Evolutionary conservation across 208 protist species (phyloP), one percentile per base, ranked within the genome.

Genomic region (Leishmania mexicana): DNA sequence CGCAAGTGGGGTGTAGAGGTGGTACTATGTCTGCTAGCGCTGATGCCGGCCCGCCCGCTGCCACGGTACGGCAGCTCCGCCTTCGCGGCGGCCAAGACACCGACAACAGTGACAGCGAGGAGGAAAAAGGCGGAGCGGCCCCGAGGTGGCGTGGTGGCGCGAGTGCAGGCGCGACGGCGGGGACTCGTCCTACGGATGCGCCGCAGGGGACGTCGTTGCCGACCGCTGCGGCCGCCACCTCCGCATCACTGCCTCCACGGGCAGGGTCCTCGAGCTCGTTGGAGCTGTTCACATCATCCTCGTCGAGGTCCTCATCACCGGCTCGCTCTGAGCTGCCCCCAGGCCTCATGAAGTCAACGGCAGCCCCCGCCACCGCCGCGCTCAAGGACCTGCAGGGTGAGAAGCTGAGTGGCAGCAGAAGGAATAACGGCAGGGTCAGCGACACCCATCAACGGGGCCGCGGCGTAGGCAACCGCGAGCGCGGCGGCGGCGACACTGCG

Each of bases 91-190:
- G n/a, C 58, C 21, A 31, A 42, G 62, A 73, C 64, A 80, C 42
- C 24, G 31, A 65, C 47, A 80, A 17, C 40, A 80, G 76, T 64
- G 57, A 78, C 79, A 65, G 71, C 42, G 71, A 65, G 3, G 79
- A 47, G 38, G 71, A 60, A 42, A 35, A 17, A 24, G 53, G 45
- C 24, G 42, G 28, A 40, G 17, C 17, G 15, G 35, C n/a, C 40
- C 42, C 60, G 77, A 35, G 49, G 38, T 47, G 60, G 53, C 31
- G 47, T n/a, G 51, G 73, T 54, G 51, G 73, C 73, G 73, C 31
- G 15, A n/a, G 73, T 76, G 73, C 47, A n/a, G 51, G 19, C 35
- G 24, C 70, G 42, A 74, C 70, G 45, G 24, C 40, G 8, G 24
- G 28, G 70, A 21, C 28, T 35, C 70, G 28, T 53, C 45, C 51